Base-by-base conservation (phyloP, 306 rosid genomes). In the Castanospermum australe region DNA sequence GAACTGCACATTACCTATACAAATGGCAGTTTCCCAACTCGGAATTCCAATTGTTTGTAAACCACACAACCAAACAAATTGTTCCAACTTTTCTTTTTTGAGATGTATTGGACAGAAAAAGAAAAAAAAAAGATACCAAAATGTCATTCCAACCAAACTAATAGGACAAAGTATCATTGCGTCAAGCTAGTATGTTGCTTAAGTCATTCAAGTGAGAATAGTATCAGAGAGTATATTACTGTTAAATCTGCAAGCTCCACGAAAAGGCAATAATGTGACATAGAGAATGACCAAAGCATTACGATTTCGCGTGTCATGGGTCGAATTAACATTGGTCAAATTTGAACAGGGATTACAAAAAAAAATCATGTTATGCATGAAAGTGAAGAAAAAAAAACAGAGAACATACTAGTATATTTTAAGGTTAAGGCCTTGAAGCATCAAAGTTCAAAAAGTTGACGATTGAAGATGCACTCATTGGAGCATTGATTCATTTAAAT, bases 241-340 rank as follows among this genome's bases (percentile, higher is more conserved):
- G 71, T 69, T 68, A 72, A 60, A 67, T 20, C 67, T 45, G 44
- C 4, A 42, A 11, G 81, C 39, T 60, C 38, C 28, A 35, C 28
- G 38, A 21, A 55, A 57, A 30, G 76, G 50, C 30, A 35, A 50
- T 21, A 15, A 15, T 15, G 6, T 68, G 72, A 76, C 32, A 6
- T 0, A 39, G 62, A 32, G 70, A 73, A 78, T 74, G 85, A 82
- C 30, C 64, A 69, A 74, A 81, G 82, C 86, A 84, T 81, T 84
- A 73, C 81, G 75, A 70, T 52, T 48, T 25, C 6, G 25, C 0
- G 24, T 6, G 51, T 76, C 80, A 71, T 21, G n/a, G 52, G 66
- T 48, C 22, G 25, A 5, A 3, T 42, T 14, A 21, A n/a, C 5
- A 39, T 39, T 32, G 55, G 55, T 20, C 6, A 21, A 50, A 77